Percentiles rank a stretch among this genome's conserved stretches.
These are phyloP conservation scores for Aphanomyces cochlioides DNA, from an alignment of 352 stramenopile species.

Conservation along the genomic window DNA sequence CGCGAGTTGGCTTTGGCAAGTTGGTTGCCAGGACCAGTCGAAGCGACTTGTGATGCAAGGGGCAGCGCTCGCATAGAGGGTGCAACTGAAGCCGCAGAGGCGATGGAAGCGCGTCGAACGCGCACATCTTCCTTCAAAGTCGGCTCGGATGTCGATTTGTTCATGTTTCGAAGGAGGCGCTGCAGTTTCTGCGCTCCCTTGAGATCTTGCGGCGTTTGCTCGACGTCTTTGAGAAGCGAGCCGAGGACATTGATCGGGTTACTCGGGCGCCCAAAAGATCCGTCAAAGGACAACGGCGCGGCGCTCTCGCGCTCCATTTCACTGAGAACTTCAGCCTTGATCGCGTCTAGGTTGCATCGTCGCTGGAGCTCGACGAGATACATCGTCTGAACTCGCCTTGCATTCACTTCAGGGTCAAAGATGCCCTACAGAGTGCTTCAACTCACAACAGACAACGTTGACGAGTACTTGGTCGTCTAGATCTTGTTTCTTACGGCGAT, in stretches of 20 bases:
- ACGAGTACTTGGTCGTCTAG: conserved; percentile 45
- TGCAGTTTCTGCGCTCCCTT: conserved; percentile 24
- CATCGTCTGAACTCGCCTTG: conserved; percentile 56
- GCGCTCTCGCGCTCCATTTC: conserved; percentile 38
- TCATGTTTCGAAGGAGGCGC: conserved; percentile 8
- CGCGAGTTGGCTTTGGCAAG: background rate
- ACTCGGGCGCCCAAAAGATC: background rate
- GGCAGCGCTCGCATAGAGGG: background rate
- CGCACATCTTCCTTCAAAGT: background rate
- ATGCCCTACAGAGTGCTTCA: conserved; percentile 36
- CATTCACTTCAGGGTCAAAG: conserved; percentile 59
- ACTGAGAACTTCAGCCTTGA: conserved; percentile 58
- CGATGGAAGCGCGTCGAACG: background rate
- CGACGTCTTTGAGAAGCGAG: conserved; percentile 15
- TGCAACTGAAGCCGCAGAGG: background rate
- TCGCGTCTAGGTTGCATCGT: conserved; percentile 51
- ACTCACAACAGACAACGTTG: background rate
- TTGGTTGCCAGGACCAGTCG: background rate
- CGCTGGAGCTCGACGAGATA: conserved; percentile 70
- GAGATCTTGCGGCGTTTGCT: conserved; percentile 3
- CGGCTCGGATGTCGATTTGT: conserved; percentile 1
- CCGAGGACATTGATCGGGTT: conserved; percentile 17
- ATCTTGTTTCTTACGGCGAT: conserved; percentile 44
- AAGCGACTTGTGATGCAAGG: background rate
- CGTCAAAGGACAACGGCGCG: background rate